Conservation (phyloP, 169 alveolate species). For the Pseudocohnilembus persalinus region DNA sequence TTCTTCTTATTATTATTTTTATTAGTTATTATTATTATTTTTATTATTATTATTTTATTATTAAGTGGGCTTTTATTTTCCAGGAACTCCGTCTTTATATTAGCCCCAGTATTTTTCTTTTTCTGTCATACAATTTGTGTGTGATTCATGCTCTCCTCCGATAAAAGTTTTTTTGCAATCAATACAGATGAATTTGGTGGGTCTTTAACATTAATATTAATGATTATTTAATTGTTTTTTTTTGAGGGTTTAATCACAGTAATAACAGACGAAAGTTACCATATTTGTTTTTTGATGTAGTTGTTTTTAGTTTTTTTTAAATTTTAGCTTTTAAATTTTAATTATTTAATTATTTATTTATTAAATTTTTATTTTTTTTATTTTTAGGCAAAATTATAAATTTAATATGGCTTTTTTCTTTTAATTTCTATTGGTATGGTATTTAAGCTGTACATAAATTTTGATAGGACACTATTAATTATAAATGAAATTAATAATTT, state of each 20-base stretch:
- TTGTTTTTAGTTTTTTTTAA: too few species aligned
- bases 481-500: too few species aligned
- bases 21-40: background rate
- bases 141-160: background rate
- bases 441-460: too few species aligned
- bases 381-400: too few species aligned
- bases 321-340: too few species aligned
- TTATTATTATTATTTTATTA: background rate
- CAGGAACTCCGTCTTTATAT: background rate
- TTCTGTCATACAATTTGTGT: constrained; percentile 19
- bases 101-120: constrained; percentile 16
- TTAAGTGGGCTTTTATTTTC: background rate
- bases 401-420: too few species aligned
- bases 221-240: constrained; percentile 14
- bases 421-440: too few species aligned
- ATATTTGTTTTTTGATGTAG: too few species aligned
- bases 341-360: too few species aligned
- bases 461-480: too few species aligned
- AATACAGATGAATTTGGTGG: constrained; percentile 21
- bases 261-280: constrained; percentile 24
- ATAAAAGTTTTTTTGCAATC: constrained; percentile 7
- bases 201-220: constrained; percentile 3
- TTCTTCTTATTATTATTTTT: background rate
- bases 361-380: too few species aligned
- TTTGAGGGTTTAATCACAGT: constrained; percentile 15